A percentile compares a stretch with the other conserved stretches of the same genome.
These are phyloP conservation scores for Volvox africanus DNA, from an alignment of 139 green algal genomes.

Conservation along the genomic window DNA sequence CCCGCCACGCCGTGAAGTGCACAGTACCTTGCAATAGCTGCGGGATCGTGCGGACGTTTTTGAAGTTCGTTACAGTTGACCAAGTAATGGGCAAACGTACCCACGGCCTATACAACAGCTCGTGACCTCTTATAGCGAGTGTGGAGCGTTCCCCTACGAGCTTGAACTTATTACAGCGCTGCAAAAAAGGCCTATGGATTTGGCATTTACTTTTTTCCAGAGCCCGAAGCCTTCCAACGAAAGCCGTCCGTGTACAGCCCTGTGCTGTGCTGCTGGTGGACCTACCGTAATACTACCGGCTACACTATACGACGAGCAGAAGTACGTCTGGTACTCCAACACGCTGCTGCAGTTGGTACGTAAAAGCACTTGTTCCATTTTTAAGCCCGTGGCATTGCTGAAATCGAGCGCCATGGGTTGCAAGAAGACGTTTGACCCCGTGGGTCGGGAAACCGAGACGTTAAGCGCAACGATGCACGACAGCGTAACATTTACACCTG, in stretches of 20 bases:
- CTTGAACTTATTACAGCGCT: too few species aligned
- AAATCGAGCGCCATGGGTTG: background rate
- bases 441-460: background rate
- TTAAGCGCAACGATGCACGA: background rate
- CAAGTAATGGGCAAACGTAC: too few species aligned
- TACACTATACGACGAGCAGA: background rate
- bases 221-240: too few species aligned
- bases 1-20: background rate
- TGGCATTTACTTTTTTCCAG: too few species aligned
- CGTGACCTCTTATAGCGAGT: too few species aligned
- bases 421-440: background rate
- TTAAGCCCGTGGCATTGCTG: background rate
- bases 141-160: too few species aligned
- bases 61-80: too few species aligned
- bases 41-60: background rate
- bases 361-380: background rate
- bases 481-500: background rate
- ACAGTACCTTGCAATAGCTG: slow-evolving; percentile 8
- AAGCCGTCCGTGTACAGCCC: too few species aligned
- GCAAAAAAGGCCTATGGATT: too few species aligned
- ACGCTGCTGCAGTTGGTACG: slow-evolving; percentile 28
- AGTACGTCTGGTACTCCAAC: slow-evolving; percentile 5
- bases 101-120: too few species aligned
- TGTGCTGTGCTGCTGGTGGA: background rate
- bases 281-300: slow-evolving; percentile 29